Percentiles rank a stretch among this genome's conserved stretches.
Conservation (phyloP, 2,329 filamentous ascomycete genomes). For the Trichoderma sp. region DNA sequence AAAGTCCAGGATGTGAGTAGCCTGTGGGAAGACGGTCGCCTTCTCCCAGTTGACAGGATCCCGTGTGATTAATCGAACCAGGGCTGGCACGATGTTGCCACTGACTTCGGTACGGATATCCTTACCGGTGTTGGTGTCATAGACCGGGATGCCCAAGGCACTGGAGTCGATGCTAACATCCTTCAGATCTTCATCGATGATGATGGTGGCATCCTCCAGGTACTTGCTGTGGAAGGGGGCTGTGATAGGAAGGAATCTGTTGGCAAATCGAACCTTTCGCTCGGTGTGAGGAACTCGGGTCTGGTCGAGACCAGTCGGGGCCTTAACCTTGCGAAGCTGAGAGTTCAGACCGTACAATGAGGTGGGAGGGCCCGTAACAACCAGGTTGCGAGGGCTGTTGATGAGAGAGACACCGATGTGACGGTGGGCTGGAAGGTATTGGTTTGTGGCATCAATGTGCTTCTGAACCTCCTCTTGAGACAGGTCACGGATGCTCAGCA, state of each 20-base stretch:
- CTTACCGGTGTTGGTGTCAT: conserved; percentile 82
- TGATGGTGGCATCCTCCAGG: conserved; percentile 73
- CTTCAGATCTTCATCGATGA: conserved; percentile 85
- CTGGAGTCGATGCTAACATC: conserved; percentile 72
- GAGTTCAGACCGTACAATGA: conserved; percentile 95
- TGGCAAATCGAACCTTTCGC: conserved; percentile 93
- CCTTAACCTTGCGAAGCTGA: conserved; percentile 93
- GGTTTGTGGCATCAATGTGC: conserved; percentile 94
- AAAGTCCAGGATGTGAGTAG: conserved; percentile 94
- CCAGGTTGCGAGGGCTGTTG: conserved; percentile 95
- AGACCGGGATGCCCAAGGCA: conserved; percentile 79
- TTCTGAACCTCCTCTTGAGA: conserved; percentile 86
- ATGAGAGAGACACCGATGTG: conserved; percentile 94
- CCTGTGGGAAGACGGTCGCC: conserved; percentile 83
- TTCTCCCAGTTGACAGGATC: conserved; percentile 96
- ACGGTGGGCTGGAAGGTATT: conserved; percentile 87
- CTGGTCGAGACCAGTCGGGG: conserved; percentile 94
- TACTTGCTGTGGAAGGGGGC: conserved; percentile 98
- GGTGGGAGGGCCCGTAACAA: conserved; percentile 92
- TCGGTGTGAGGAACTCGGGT: conserved; percentile 91
- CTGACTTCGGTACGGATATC: conserved; percentile 70
- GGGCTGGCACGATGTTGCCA: conserved; percentile 78
- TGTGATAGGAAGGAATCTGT: conserved; percentile 95
- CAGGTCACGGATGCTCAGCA: conserved; percentile 95
- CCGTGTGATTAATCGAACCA: conserved; percentile 90